Evolutionary conservation across 306 rosid genomes (phyloP).

Genomic region (Ceratonia siliqua): DNA sequence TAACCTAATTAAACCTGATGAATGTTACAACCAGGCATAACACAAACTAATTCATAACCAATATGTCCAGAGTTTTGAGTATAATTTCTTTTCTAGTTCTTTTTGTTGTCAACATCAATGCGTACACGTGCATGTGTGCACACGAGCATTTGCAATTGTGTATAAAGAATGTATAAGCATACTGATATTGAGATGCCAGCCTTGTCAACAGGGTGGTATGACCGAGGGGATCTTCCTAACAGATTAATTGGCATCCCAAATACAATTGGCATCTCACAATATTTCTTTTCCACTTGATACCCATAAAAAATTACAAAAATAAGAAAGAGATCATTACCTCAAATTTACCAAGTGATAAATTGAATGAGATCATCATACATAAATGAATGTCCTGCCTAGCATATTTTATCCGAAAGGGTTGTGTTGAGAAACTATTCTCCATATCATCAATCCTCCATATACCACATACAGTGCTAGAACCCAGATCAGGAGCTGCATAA

Average conservation of each 20-base stretch:
- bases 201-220: no score
- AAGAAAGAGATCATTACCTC: conserved; percentile 58
- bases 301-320: conserved; percentile 7
- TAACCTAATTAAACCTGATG: background rate
- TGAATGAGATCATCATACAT: conserved; percentile 81
- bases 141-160: background rate
- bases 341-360: conserved; percentile 50
- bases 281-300: conserved; percentile 12
- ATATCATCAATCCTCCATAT: conserved; percentile 87
- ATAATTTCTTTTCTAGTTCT: background rate
- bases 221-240: background rate
- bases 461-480: conserved; percentile 52
- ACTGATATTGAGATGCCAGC: conserved; percentile 15
- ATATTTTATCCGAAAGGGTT: conserved; percentile 84
- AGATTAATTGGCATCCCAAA: conserved; percentile 14
- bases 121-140: background rate
- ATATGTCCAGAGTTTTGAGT: background rate
- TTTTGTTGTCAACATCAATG: background rate
- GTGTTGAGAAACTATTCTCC: conserved; percentile 90
- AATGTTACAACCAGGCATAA: background rate
- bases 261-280: conserved; percentile 2
- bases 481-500: conserved; percentile 67
- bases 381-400: conserved; percentile 86
- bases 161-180: background rate
- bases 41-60: background rate